Evolutionary conservation across 1,139 yeast genomes (phyloP).

Genomic region (Saccharomyces hybrid): DNA sequence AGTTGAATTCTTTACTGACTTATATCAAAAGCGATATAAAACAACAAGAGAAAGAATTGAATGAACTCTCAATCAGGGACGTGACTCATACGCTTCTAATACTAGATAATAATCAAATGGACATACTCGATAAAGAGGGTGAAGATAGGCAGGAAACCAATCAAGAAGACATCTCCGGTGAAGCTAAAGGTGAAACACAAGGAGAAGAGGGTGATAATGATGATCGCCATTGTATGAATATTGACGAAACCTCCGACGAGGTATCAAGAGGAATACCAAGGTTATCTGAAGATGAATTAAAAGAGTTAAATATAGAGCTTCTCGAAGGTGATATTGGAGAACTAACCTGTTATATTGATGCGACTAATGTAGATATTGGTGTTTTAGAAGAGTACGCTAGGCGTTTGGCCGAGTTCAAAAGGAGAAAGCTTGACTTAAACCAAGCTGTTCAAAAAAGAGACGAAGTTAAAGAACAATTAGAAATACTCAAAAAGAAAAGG

Average conservation of each 20-base stretch:
- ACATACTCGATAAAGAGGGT: conserved; percentile 4
- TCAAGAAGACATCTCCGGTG: conserved; percentile 2
- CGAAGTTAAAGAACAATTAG: conserved; percentile 52
- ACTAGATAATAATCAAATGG: conserved; percentile 8
- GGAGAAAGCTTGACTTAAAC: conserved; percentile 59
- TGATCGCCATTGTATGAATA: conserved; percentile 12
- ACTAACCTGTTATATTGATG: conserved; percentile 50
- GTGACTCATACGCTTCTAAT: conserved; percentile 29
- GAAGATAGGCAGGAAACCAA: conserved; percentile 17
- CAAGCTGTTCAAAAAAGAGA: conserved; percentile 63
- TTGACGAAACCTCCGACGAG: conserved; percentile 19
- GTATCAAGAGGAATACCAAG: conserved; percentile 32
- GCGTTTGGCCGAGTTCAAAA: conserved; percentile 56
- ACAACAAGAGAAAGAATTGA: conserved; percentile 36
- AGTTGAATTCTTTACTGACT: conserved; percentile 39
- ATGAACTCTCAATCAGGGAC: conserved; percentile 45
- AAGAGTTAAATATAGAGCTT: conserved; percentile 41
- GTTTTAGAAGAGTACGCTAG: conserved; percentile 69
- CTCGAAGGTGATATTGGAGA: conserved; percentile 48
- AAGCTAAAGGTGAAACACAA: conserved; percentile 7
- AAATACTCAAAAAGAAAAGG: conserved; percentile 64
- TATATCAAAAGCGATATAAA: conserved; percentile 38
- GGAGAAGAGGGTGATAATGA: conserved; percentile 12
- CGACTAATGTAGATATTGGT: conserved; percentile 62
- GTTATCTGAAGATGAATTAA: conserved; percentile 48